These are phyloP conservation scores for Termitomyces sp. DNA, from an alignment of 1,284 basidiomycete genomes.

Conservation along the genomic window DNA sequence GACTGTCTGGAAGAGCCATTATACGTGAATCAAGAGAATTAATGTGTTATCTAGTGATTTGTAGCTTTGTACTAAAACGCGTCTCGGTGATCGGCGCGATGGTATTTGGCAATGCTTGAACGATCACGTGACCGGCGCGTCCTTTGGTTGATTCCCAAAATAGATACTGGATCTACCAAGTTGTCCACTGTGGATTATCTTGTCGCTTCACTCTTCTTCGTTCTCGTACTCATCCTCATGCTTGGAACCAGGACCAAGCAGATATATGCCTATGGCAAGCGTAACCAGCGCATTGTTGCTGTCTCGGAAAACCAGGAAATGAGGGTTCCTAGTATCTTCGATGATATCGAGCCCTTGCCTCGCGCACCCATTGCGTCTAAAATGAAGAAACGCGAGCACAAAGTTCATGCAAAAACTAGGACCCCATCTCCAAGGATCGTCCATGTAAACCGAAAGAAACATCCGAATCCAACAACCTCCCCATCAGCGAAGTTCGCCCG, in stretches of 20 bases:
- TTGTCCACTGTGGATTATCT: slow-evolving; percentile 3
- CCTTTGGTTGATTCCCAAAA: slow-evolving; percentile 18
- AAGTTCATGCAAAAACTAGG: slow-evolving; percentile 26
- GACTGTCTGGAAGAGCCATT: slow-evolving; percentile 62
- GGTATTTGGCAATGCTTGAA: not conserved
- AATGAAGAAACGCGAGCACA: slow-evolving; percentile 46
- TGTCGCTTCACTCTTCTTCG: slow-evolving; percentile 11
- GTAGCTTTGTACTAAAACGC: too few species aligned
- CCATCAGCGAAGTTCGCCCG: slow-evolving; percentile 24
- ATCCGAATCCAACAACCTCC: slow-evolving; percentile 28
- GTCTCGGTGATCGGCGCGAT: not conserved
- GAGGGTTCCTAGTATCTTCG: slow-evolving; percentile 31
- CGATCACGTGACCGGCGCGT: slow-evolving; percentile 25
- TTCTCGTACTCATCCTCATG: slow-evolving; percentile 24
- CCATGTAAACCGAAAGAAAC: slow-evolving; percentile 35
- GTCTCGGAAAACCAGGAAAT: slow-evolving; percentile 30
- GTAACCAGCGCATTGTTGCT: slow-evolving; percentile 58
- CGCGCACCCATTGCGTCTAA: slow-evolving; percentile 35
- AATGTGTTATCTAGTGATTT: too few species aligned
- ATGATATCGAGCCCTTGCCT: slow-evolving; percentile 36
- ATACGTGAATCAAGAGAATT: not conserved
- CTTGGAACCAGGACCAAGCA: slow-evolving; percentile 57
- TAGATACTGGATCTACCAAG: slow-evolving; percentile 7
- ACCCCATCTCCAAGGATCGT: slow-evolving; percentile 32
- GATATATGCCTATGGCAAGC: slow-evolving; percentile 64